phyloP scores from a whole-genome alignment of 257 asterid species.

The Capsicum baccatum region DNA sequence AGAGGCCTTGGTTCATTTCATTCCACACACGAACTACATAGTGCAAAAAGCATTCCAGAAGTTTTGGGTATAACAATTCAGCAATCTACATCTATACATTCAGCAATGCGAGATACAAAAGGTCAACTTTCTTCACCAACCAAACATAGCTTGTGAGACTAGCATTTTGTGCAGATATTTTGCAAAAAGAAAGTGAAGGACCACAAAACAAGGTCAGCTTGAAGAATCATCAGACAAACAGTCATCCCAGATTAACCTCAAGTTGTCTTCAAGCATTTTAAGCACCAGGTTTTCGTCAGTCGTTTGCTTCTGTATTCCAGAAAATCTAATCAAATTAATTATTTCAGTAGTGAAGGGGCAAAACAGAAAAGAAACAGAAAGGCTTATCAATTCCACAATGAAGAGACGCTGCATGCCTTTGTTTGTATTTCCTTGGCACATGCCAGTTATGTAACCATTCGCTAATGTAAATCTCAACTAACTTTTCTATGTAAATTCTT shows the following conservation, averaged over 20 bases:
- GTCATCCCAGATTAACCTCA: conserved; percentile 53
- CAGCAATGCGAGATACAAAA: neutral
- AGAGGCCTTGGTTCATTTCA: neutral
- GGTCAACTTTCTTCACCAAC: neutral
- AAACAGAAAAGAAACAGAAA: neutral
- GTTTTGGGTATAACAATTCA: neutral
- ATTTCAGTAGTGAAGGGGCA: neutral
- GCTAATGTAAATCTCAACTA: neutral
- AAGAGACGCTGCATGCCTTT: neutral
- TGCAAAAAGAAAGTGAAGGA: neutral
- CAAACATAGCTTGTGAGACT: neutral
- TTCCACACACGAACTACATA: neutral
- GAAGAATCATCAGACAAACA: conserved; percentile 34
- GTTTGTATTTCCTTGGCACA: neutral
- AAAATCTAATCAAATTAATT: neutral
- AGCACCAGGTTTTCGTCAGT: conserved; percentile 34
- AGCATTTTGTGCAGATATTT: conserved; percentile 8
- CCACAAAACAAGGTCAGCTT: conserved; percentile 21
- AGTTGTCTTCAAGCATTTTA: conserved; percentile 46
- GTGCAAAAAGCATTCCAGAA: neutral
- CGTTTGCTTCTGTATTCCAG: conserved; percentile 45
- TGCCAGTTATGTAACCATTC: neutral
- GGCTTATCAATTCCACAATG: neutral
- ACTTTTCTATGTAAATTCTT: neutral
- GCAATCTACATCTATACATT: neutral